Percentiles rank a stretch among this genome's conserved stretches.
phyloP scores from a whole-genome alignment of 2,329 filamentous ascomycete species.

The Ophiocordyceps camponoti-saundersi region DNA sequence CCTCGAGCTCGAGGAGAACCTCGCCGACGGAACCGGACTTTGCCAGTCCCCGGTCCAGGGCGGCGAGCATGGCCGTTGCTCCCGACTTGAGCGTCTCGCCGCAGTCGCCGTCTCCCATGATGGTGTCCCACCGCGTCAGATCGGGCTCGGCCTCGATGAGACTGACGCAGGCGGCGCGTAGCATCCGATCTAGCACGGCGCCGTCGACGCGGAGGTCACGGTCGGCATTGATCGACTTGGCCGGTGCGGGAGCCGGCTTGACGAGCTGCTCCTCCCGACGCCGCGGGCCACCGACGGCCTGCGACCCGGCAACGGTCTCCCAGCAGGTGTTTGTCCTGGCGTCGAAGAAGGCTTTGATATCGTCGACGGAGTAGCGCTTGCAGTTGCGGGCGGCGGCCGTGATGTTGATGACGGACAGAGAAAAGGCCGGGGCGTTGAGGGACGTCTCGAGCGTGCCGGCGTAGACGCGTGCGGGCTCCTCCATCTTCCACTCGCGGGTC shows the following conservation, averaged over 20 bases:
- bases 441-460: conserved; percentile 53
- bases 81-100: conserved; percentile 43
- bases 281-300: conserved; percentile 18
- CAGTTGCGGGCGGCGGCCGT: conserved; percentile 26
- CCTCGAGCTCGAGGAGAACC: conserved; percentile 30
- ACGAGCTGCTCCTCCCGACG: conserved; percentile 23
- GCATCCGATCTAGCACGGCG: conserved; percentile 30
- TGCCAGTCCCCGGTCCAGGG: conserved; percentile 22
- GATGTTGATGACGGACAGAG: conserved; percentile 47
- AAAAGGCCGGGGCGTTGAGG: conserved; percentile 55
- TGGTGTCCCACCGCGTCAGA: conserved; percentile 43
- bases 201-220: conserved; percentile 34
- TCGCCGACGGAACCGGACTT: conserved; percentile 25
- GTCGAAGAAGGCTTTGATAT: conserved; percentile 49
- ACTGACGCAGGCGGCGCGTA: conserved; percentile 34
- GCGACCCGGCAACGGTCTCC: conserved; percentile 33
- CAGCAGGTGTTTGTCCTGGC: conserved; percentile 39
- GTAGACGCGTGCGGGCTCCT: conserved; percentile 34
- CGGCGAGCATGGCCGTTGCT: conserved; percentile 29
- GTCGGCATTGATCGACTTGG: conserved; percentile 18
- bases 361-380: conserved; percentile 23
- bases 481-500: conserved; percentile 25
- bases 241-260: conserved; percentile 14
- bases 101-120: conserved; percentile 51
- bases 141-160: conserved; percentile 43